Evolutionary conservation across 2,329 filamentous ascomycete species (phyloP).

Genomic region (Cadophora malorum): DNA sequence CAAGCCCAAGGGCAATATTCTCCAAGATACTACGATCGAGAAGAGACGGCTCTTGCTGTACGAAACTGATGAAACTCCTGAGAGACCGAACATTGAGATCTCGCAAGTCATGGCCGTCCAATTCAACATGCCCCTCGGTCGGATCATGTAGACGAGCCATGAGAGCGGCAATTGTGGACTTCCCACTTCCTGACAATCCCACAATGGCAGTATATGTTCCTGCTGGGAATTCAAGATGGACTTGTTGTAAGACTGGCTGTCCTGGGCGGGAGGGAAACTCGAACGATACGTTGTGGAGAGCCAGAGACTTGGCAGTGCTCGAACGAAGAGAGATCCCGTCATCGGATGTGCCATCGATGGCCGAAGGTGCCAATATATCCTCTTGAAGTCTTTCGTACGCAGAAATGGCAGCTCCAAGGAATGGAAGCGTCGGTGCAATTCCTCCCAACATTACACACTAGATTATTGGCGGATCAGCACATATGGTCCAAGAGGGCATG

Average conservation of each 20-base stretch:
- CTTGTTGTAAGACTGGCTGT: conserved; percentile 42
- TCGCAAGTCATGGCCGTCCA: conserved; percentile 31
- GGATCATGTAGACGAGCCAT: conserved; percentile 65
- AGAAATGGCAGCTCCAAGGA: conserved; percentile 1
- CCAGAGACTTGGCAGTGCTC: conserved; percentile 44
- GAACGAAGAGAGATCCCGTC: conserved; percentile 25
- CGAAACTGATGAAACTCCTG: conserved; percentile 56
- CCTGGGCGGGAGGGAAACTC: conserved; percentile 45
- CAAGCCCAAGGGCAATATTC: conserved; percentile 37
- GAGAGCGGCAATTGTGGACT: conserved; percentile 62
- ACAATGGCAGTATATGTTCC: conserved; percentile 58
- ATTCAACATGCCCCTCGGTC: conserved; percentile 39
- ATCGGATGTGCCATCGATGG: conserved; percentile 34
- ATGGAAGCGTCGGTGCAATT: conserved; percentile 9
- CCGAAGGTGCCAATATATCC: conserved; percentile 30
- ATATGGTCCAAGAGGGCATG: too few species aligned
- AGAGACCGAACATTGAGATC: conserved; percentile 33
- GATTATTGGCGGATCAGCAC: too few species aligned
- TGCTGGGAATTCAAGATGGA: conserved; percentile 42
- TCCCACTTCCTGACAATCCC: conserved; percentile 63
- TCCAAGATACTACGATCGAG: conserved; percentile 56
- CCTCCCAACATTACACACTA: conserved; percentile 45
- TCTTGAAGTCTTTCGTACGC: conserved; percentile 16
- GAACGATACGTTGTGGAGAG: conserved; percentile 44
- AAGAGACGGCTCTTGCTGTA: conserved; percentile 60